Evolutionary conservation across 2,329 filamentous ascomycete genomes (phyloP), one percentile per base, ranked within the genome.

Genomic region (Hymenoscyphus scutula): DNA sequence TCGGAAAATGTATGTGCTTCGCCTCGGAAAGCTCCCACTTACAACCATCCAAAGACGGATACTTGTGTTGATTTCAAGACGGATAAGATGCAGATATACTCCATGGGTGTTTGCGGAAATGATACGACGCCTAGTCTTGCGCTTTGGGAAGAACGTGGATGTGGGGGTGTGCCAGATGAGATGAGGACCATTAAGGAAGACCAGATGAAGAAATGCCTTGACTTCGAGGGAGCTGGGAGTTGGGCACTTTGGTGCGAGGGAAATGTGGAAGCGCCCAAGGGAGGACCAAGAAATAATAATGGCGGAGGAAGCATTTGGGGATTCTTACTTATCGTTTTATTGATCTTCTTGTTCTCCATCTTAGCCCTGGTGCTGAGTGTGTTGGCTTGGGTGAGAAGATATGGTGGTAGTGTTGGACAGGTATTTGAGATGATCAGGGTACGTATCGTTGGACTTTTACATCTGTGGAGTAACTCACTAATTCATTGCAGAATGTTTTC

Each of bases 211-310:
- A 59, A 56, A 23, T 65, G 64, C 45, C 29, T 64, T 17, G 41
- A 59, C 37, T 48, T 64, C 19, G 23, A 55, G 25, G 61, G 34
- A 1, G 53, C 53, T n/a, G 17, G 27, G 5, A 65, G 64, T 19
- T 63, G 61, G 48, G 55, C 61, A 3, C 60, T 65, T 30, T 64
- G 64, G 64, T 65, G 64, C 58, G 53, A 54, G 29, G 54, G 60
- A 13, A 37, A 37, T 37, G 34, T n/a, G 53, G 57, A 34, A 53
- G 58, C 48, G 7, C 58, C 45, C 11, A 60, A 38, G 19, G 37
- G 56, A 15, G 5, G 37, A 23, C 23, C 25, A 53, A 32, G 41
- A 45, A 53, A 32, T 3, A 17, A 17, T 17, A 37, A 37, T 15
- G 34, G 34, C 17, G 34, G 34, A 13, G 34, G 34, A 15, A 37